Conservation (phyloP, 2,329 filamentous ascomycete species). For the Monilinia fructicola region DNA sequence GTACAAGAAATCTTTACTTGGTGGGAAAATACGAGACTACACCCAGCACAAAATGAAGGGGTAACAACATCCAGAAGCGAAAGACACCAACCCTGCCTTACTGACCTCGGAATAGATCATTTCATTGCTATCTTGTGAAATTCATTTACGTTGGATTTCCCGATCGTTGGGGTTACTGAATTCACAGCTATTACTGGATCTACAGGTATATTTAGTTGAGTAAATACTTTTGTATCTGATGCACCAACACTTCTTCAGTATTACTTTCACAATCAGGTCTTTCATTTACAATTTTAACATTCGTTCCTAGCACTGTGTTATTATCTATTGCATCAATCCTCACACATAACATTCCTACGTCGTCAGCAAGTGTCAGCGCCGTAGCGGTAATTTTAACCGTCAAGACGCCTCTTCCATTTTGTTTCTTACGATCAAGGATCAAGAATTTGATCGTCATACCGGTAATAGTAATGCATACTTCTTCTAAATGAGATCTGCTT, state of each 20-base stretch:
- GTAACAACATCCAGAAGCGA: neutral
- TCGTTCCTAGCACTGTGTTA: neutral
- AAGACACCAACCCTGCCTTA: no score
- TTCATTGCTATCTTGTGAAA: no score
- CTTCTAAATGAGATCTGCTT: neutral
- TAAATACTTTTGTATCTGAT: no score
- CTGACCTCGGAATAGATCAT: neutral
- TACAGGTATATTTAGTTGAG: no score
- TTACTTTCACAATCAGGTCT: neutral
- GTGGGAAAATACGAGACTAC: neutral
- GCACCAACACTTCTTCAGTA: neutral
- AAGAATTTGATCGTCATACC: conserved; percentile 16
- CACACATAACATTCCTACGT: conserved; percentile 7
- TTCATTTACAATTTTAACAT: neutral
- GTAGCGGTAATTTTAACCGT: conserved; percentile 3
- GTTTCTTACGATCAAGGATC: conserved; percentile 1
- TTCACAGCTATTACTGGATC: no score
- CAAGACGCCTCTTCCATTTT: conserved; percentile 6
- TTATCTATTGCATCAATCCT: no score
- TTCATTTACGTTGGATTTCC: no score
- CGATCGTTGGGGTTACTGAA: no score
- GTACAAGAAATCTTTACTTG: neutral
- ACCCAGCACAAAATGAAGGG: conserved; percentile 10
- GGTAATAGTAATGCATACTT: neutral
- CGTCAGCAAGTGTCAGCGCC: conserved; percentile 16